Evolutionary conservation across 75 land plant species (phyloP), one percentile per base, ranked within the genome.

Genomic region (Selaginella moellendorffii): DNA sequence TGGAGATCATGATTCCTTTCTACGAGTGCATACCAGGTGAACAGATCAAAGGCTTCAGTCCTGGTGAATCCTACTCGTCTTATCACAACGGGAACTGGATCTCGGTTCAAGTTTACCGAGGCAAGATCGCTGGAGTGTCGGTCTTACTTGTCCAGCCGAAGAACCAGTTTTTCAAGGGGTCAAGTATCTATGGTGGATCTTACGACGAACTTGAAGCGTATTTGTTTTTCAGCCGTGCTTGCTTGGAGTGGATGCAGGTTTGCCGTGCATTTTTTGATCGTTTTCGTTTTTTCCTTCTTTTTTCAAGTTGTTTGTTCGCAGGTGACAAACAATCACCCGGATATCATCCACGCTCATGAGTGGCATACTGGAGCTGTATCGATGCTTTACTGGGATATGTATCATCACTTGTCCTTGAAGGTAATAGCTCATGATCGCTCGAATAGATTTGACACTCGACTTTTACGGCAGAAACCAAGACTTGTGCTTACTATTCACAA

Each of bases 191-290:
- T 68, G 86, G 86, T 24, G 86, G 86, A 46, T 74, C 78, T 28
- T 83, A 83, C 51, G 64, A 83, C 72, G 86, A 83, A 36, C 63
- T 83, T 30, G 86, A 83, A 61, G 83, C 86, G 28, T 83, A 83
- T 65, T 63, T 83, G 22, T 80, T 80, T 31, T 83, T 83, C 69
- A 77, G 76, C 28, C 83, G 86, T 63, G 83, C 86, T n/a, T 77
- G 86, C 65, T 79, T 83, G 10, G 86, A 83, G 66, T 78, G 83
- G 80, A 77, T 83, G 86, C 86, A 83, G 86, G 86, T 83, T 52
- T 53, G 71, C 30, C 29, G 21, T 71, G 22, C 2, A 66, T 36
- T 36, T 36, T 36, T 36, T 5, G 5, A 36, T 36, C 46, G 46
- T 36, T 5, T 36, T 5, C 14, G 46, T 36, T 5, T 36, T 5